phyloP scores from a whole-genome alignment of 148 eudicot species.

The Simmondsia chinensis region DNA sequence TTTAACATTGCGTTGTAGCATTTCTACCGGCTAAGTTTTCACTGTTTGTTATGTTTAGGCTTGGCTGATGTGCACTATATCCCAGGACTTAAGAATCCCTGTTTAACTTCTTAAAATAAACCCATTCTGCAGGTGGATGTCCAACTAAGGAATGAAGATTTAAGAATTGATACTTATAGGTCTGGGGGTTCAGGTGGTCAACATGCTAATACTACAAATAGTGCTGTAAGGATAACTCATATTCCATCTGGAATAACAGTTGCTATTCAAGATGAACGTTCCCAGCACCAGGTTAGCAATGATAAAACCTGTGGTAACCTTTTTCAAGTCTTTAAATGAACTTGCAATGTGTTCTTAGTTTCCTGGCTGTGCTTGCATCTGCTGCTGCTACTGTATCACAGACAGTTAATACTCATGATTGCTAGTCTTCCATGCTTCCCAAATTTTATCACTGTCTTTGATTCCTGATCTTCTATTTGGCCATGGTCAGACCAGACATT shows the following conservation, averaged over 20 bases:
- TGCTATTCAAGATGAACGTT: constrained; percentile 88
- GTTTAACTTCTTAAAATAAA: background rate
- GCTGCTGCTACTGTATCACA: too few species aligned
- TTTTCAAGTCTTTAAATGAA: background rate
- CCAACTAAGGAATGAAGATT: constrained; percentile 66
- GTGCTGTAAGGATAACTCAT: constrained; percentile 93
- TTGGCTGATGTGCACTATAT: too few species aligned
- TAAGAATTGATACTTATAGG: constrained; percentile 84
- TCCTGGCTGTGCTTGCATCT: too few species aligned
- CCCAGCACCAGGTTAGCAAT: constrained; percentile 67
- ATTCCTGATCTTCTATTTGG: too few species aligned
- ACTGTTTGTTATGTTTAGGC: too few species aligned
- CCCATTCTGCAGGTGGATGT: constrained; percentile 69
- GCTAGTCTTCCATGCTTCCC: too few species aligned
- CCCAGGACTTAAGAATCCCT: background rate
- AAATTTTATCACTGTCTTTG: too few species aligned
- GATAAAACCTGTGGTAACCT: background rate
- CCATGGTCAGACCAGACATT: too few species aligned
- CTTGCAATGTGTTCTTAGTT: too few species aligned
- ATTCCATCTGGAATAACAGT: constrained; percentile 71
- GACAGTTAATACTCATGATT: too few species aligned
- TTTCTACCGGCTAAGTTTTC: too few species aligned
- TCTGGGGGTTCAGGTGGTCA: constrained; percentile 99
- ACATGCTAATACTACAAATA: constrained; percentile 90
- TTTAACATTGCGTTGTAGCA: too few species aligned